Conservation (phyloP, 2,329 filamentous ascomycete genomes). For the Aotearoamyces nothofagi region DNA sequence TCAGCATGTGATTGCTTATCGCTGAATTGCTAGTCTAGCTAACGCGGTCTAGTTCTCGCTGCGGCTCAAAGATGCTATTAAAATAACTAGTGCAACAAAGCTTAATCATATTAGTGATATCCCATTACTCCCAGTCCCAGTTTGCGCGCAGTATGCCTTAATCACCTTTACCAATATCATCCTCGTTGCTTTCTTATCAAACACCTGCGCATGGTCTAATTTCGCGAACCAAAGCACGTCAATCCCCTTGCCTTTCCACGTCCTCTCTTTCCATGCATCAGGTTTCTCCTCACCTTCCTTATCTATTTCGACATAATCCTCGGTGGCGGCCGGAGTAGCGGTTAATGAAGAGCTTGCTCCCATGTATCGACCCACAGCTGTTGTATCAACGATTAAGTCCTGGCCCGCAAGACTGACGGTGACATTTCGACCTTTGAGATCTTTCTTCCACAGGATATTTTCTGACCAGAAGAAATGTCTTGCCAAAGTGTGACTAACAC, state of each 20-base stretch:
- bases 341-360: slow-evolving; percentile 12
- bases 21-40: no score
- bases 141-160: slow-evolving; percentile 15
- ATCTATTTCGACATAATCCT: slow-evolving; percentile 1
- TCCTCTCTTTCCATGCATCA: slow-evolving; percentile 18
- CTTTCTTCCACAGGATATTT: slow-evolving; percentile 44
- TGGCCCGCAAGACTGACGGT: slow-evolving; percentile 33
- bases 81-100: no score
- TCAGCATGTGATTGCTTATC: no score
- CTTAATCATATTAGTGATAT: no score
- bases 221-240: slow-evolving; percentile 39
- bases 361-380: slow-evolving; percentile 35
- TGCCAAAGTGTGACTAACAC: slow-evolving; percentile 39
- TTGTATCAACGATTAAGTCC: slow-evolving; percentile 39
- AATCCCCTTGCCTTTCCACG: slow-evolving; percentile 15
- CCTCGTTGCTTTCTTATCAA: slow-evolving; percentile 23
- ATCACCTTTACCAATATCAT: slow-evolving; percentile 19
- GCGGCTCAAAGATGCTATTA: no score
- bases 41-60: no score
- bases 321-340: no score
- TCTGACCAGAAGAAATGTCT: slow-evolving; percentile 46
- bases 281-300: slow-evolving; percentile 8
- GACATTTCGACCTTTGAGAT: slow-evolving; percentile 25
- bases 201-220: slow-evolving; percentile 40
- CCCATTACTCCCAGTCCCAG: no score